Percentiles rank a stretch among this genome's conserved stretches.
These are phyloP conservation scores for Aspergillus transmontanensis DNA, from an alignment of 2,329 filamentous ascomycete genomes.

Conservation along the genomic window DNA sequence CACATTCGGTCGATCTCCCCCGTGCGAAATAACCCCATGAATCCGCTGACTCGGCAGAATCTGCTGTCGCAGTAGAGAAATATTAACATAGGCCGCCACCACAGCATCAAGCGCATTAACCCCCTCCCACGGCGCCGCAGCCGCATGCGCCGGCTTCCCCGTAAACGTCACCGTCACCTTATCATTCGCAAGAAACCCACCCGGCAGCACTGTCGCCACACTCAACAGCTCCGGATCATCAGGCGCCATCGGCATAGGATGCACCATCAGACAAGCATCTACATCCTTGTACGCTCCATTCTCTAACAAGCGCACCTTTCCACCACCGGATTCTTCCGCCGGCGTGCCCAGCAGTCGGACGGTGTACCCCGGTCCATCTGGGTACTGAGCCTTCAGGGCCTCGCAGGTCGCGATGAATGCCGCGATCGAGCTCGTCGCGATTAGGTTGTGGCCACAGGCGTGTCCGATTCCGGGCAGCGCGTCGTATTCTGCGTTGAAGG, in stretches of 20 bases:
- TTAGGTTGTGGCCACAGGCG: conserved; percentile 39
- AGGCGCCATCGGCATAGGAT: conserved; percentile 35
- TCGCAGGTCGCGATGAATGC: conserved; percentile 38
- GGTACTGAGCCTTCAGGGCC: conserved; percentile 25
- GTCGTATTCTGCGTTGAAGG: conserved; percentile 44
- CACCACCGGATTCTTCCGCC: conserved; percentile 39
- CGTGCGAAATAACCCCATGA: conserved; percentile 55
- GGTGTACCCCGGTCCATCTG: conserved; percentile 25
- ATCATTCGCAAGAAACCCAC: conserved; percentile 34
- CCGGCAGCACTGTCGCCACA: conserved; percentile 26
- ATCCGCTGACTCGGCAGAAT: conserved; percentile 53
- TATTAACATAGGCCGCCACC: conserved; percentile 45
- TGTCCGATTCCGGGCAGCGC: conserved; percentile 40
- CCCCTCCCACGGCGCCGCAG: conserved; percentile 58
- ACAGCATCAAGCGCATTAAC: conserved; percentile 62
- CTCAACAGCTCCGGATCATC: conserved; percentile 21
- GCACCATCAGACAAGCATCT: conserved; percentile 45
- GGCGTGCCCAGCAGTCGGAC: conserved; percentile 40
- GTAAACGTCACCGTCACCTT: conserved; percentile 43
- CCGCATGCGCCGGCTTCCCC: conserved; percentile 59
- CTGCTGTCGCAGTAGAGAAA: conserved; percentile 59
- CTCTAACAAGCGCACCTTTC: conserved; percentile 42
- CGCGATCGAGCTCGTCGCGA: conserved; percentile 36
- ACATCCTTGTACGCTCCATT: conserved; percentile 44
- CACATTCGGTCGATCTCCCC: conserved; percentile 57